These are phyloP conservation scores for Mycena vulgaris DNA, from an alignment of 768 basidiomycete species.

Conservation along the genomic window DNA sequence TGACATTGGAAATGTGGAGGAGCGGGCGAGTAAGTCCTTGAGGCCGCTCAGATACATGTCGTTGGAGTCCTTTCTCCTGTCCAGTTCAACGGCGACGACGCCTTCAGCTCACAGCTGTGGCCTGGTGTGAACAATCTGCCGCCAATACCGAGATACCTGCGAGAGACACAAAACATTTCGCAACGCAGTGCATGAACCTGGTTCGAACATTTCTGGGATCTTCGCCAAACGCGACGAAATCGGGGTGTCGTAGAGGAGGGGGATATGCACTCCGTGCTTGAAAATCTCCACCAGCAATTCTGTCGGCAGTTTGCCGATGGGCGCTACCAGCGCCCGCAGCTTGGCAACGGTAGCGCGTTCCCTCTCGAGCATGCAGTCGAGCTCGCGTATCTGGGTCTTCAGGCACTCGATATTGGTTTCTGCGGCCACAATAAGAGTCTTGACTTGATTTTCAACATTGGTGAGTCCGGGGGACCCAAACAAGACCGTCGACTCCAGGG, in stretches of 20 bases:
- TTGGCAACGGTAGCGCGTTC: constrained; percentile 18
- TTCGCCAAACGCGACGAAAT: background rate
- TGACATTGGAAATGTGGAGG: constrained; percentile 19
- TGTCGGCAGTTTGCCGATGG: constrained; percentile 25
- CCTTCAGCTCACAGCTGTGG: constrained; percentile 25
- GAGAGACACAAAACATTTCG: constrained; percentile 1
- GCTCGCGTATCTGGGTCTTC: constrained; percentile 5
- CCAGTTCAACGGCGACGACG: background rate
- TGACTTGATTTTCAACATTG: constrained; percentile 23
- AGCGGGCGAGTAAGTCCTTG: constrained; percentile 8
- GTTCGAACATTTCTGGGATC: background rate
- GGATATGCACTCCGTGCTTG: constrained; percentile 11
- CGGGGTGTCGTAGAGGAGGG: background rate
- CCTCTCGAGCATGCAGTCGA: background rate
- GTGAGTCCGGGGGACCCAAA: constrained; percentile 8
- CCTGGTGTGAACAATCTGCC: constrained; percentile 4
- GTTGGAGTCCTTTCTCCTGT: too few relatives aligned
- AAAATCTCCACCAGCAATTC: constrained; percentile 24
- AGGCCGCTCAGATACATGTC: background rate
- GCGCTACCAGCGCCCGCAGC: constrained; percentile 3
- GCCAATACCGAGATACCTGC: constrained; percentile 23
- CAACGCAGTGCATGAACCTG: background rate
- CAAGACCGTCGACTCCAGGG: too few relatives aligned
- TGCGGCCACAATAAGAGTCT: constrained; percentile 22
- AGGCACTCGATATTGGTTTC: constrained; percentile 30